Evolutionary conservation across 169 alveolate genomes (phyloP).

Genomic region (Sarcocystis neurona): DNA sequence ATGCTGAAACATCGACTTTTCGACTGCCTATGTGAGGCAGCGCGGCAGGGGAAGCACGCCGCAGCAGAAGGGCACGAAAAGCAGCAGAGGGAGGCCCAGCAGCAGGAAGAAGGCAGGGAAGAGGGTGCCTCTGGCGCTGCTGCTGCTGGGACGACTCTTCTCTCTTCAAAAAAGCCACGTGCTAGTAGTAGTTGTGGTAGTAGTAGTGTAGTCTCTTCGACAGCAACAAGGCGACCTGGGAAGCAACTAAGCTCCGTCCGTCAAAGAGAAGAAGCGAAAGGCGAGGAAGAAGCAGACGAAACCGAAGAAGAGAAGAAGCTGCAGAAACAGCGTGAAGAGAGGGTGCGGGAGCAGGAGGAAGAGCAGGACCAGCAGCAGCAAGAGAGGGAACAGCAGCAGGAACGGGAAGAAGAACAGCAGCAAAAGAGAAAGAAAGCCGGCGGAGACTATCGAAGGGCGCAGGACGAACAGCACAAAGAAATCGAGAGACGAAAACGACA

Average conservation of each 20-base stretch:
- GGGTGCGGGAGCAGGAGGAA: background rate
- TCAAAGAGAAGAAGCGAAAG: background rate
- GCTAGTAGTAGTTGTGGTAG: too few species aligned
- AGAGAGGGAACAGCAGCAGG: background rate
- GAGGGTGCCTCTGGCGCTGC: background rate
- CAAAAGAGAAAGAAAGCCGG: background rate
- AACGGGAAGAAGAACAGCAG: background rate
- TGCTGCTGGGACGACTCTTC: background rate
- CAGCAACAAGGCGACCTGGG: background rate
- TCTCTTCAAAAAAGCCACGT: too few species aligned
- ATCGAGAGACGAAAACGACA: too few species aligned
- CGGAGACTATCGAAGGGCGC: background rate
- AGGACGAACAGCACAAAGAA: background rate
- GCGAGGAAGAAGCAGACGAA: background rate
- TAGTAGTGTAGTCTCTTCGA: background rate
- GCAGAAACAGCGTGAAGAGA: background rate
- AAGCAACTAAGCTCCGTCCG: background rate
- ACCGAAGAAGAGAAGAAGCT: background rate
- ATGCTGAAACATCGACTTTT: too few species aligned
- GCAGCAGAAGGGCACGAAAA: background rate
- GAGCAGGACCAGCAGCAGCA: background rate
- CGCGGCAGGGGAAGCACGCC: too few species aligned
- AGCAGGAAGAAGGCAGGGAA: background rate
- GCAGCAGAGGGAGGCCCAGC: background rate
- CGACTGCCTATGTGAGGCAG: too few species aligned